These are phyloP conservation scores for Cladorrhinum sp. DNA, from an alignment of 2,329 filamentous ascomycete species.

Conservation along the genomic window DNA sequence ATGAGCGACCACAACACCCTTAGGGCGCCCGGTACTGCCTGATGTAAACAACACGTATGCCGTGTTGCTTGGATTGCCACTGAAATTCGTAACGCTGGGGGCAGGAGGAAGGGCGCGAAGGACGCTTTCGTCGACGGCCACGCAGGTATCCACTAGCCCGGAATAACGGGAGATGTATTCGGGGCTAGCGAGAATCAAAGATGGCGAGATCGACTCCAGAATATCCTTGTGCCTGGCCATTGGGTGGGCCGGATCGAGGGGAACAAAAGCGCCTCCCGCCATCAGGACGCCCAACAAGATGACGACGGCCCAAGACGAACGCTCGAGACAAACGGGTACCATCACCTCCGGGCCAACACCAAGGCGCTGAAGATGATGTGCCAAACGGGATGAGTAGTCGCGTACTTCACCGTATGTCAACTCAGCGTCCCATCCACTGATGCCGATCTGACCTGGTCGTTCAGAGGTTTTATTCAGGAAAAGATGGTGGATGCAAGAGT, in stretches of 20 bases:
- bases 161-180: constrained; percentile 19
- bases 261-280: constrained; percentile 31
- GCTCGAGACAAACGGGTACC: constrained; percentile 29
- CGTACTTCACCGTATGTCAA: constrained; percentile 26
- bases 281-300: constrained; percentile 29
- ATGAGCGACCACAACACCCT: constrained; percentile 22
- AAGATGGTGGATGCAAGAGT: constrained; percentile 23
- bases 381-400: constrained; percentile 21
- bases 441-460: constrained; percentile 12
- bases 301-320: constrained; percentile 25
- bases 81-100: too few species aligned
- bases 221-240: constrained; percentile 19
- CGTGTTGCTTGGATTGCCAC: constrained; percentile 6
- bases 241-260: constrained; percentile 30
- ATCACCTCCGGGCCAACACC: constrained; percentile 24
- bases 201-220: constrained; percentile 14
- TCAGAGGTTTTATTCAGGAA: constrained; percentile 18
- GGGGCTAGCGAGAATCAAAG: constrained; percentile 23
- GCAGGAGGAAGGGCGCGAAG: constrained; percentile 13
- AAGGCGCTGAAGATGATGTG: constrained; percentile 17
- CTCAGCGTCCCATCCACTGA: constrained; percentile 28
- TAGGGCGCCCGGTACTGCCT: constrained; percentile 25
- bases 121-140: constrained; percentile 11
- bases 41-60: constrained; percentile 29
- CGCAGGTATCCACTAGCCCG: constrained; percentile 5